Evolutionary conservation across 2,329 filamentous ascomycete species (phyloP).

Genomic region (Pseudopithomyces maydicus): DNA sequence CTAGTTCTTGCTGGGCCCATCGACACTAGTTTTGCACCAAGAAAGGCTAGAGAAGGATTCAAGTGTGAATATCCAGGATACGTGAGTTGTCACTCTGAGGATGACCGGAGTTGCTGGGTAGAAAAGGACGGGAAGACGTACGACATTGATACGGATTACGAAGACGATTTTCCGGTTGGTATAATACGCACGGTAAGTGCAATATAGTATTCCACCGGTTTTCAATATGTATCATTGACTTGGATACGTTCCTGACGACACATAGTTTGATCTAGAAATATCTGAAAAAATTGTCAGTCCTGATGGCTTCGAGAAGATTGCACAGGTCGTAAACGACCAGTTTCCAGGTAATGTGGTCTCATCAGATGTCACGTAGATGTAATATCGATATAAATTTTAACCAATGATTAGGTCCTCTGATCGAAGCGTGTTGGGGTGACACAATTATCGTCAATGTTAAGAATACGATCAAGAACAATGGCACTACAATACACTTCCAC

Average conservation of each 20-base stretch:
- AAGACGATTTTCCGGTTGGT: slow-evolving; percentile 14
- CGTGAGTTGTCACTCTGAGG: slow-evolving; percentile 24
- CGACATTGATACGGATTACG: slow-evolving; percentile 30
- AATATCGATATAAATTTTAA: not conserved
- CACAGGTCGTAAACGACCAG: slow-evolving; percentile 27
- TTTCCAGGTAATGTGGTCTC: slow-evolving; percentile 19
- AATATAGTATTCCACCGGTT: not conserved
- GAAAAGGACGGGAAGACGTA: slow-evolving; percentile 21
- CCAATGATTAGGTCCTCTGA: slow-evolving; percentile 13
- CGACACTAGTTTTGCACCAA: slow-evolving; percentile 11
- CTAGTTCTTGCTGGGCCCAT: slow-evolving; percentile 16
- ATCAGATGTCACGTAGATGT: not conserved
- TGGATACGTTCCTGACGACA: not conserved
- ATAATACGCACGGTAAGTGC: slow-evolving; percentile 13
- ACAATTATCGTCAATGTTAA: slow-evolving; percentile 46
- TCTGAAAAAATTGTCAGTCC: slow-evolving; percentile 15
- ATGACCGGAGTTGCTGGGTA: slow-evolving; percentile 32
- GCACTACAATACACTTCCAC: slow-evolving; percentile 67
- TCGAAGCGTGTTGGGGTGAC: slow-evolving; percentile 33
- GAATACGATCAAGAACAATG: slow-evolving; percentile 59
- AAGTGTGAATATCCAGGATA: slow-evolving; percentile 21
- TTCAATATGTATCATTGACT: not conserved
- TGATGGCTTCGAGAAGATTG: slow-evolving; percentile 26
- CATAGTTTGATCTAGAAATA: slow-evolving; percentile 15
- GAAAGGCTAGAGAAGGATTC: slow-evolving; percentile 18